Evolutionary conservation across 2,329 filamentous ascomycete genomes (phyloP), one percentile per base, ranked within the genome.

Genomic region (Penicillium concentricum): DNA sequence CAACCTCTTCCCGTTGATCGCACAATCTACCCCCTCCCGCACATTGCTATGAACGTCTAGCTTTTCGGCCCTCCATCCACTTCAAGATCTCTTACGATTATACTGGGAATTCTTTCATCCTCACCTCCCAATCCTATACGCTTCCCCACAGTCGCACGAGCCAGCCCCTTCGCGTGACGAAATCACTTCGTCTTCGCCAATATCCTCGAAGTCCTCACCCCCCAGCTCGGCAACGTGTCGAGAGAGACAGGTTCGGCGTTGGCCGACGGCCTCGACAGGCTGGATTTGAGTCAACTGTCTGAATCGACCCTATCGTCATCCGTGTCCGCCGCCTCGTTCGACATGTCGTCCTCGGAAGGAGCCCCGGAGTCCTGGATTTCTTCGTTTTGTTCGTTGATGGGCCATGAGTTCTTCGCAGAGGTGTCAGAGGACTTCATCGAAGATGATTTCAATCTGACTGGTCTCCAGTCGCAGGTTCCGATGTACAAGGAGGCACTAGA

Each of bases 401-500:
- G 94, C 60, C 94, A 99, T 74, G 94, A 99, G 77, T 99, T 97
- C 79, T 99, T 99, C 76, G 94, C 94, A 61, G 94, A 99, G 80
- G 93, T 99, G 49, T 94, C 91, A 44, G 94, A 99, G 78, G 94
- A 99, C 71, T 99, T 99, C 69, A 97, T 99, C 72, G 94, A 99
- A 76, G 94, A 99, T 86, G 94, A 99, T 76, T 99, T 99, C 82
- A 99, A 99, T 77, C 82, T 99, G 63, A 99, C 94, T 0, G 94
- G 94, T 48, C 82, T 99, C 69, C 92, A 96, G 76, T 90, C 88
- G 58, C 93, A 97, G 78, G 94, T 99, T 51, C 89, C 91, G 62
- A 96, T 97, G 90, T 99, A 99, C 77, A 99, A 97, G 78, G 94
- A 99, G 78, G 94, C 94, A 13, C 80, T 99, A 62, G 94, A 99